Evolutionary conservation across 768 basidiomycete species (phyloP).

Genomic region (Chalciporus chontae): DNA sequence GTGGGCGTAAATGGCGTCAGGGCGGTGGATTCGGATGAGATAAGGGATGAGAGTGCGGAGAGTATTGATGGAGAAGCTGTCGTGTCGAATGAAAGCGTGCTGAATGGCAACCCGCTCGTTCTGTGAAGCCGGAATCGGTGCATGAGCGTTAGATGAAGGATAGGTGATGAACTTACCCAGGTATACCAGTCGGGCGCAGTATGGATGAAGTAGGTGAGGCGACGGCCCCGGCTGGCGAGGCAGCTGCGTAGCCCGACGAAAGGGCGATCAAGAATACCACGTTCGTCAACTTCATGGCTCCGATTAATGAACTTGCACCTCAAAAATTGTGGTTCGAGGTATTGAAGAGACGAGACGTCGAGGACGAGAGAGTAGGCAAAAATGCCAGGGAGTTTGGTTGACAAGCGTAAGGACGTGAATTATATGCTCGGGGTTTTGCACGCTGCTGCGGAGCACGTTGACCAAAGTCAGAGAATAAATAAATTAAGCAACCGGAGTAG

Average conservation of each 20-base stretch:
- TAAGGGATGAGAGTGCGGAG: conserved; percentile 23
- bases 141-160: neutral
- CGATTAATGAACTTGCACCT: neutral
- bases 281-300: conserved; percentile 13
- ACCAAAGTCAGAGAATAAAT: neutral
- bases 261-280: conserved; percentile 8
- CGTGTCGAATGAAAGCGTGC: conserved; percentile 21
- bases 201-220: neutral
- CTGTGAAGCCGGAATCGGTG: conserved; percentile 3
- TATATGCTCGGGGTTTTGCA: neutral
- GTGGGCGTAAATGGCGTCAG: conserved; percentile 8
- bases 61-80: conserved; percentile 16
- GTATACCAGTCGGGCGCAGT: conserved; percentile 14
- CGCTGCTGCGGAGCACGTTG: conserved; percentile 13
- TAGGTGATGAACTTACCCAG: conserved; percentile 14
- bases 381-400: neutral
- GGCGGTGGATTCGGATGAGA: conserved; percentile 25
- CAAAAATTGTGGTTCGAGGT: neutral
- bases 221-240: conserved; percentile 1
- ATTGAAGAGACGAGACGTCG: neutral
- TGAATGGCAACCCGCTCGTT: conserved; percentile 21
- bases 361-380: neutral
- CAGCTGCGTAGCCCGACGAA: conserved; percentile 6
- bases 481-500: conserved; percentile 10
- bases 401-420: neutral